phyloP scores from a whole-genome alignment of 306 rosid species.

The Inga oerstediana region DNA sequence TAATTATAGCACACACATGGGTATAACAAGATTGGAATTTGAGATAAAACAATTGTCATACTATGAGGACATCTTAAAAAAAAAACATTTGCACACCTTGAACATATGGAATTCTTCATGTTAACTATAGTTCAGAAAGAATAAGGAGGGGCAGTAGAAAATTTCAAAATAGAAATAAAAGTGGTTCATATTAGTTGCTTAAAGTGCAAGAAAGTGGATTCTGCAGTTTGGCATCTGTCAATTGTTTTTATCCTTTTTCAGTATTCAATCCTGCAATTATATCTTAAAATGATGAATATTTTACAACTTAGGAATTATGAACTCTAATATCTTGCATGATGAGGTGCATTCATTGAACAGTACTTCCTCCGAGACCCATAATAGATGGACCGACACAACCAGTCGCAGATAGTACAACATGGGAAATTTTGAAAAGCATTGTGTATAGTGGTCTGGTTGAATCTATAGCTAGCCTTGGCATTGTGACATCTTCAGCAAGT shows the following conservation, averaged over 20 bases:
- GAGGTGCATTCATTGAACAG: background rate
- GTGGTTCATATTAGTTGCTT: background rate
- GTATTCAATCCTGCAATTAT: background rate
- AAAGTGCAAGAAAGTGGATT: background rate
- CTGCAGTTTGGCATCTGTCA: background rate
- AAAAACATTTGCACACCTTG: background rate
- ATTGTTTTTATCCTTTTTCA: background rate
- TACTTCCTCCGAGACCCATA: background rate
- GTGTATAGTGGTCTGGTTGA: conserved; percentile 83
- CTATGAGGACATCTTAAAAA: background rate
- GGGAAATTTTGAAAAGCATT: conserved; percentile 66
- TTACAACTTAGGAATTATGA: background rate
- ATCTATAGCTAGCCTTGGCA: conserved; percentile 63
- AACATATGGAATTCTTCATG: background rate
- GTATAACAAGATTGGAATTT: background rate
- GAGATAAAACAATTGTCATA: background rate
- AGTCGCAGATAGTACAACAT: background rate
- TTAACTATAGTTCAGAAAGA: background rate
- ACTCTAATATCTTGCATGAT: background rate
- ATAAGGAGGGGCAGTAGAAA: background rate
- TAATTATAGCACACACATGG: too few species aligned
- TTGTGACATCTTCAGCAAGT: conserved; percentile 48
- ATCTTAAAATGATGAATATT: background rate
- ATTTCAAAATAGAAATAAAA: background rate
- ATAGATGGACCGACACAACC: background rate